A percentile compares a stretch with the other conserved stretches of the same genome.
These are phyloP conservation scores for Picea abies DNA, from an alignment of 83 land plant genomes.

Conservation along the genomic window DNA sequence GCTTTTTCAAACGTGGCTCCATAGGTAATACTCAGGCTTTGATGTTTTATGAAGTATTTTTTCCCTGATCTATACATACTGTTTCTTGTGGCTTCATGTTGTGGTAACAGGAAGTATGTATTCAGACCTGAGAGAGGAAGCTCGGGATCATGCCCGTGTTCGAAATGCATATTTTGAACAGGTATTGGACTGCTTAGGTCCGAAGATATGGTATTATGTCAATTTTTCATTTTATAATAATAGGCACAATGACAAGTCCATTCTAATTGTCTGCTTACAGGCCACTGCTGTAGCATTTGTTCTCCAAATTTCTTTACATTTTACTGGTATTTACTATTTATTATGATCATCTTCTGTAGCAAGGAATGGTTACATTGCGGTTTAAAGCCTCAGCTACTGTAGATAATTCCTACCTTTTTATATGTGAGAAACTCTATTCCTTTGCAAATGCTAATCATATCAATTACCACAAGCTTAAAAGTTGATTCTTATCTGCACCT, in stretches of 20 bases:
- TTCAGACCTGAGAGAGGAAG: conserved; percentile 40
- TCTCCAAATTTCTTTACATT: neutral
- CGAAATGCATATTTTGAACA: conserved; percentile 54
- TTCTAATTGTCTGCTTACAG: neutral
- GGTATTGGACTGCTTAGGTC: conserved; percentile 14
- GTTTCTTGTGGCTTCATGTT: conserved; percentile 1
- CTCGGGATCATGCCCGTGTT: conserved; percentile 51
- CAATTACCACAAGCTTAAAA: neutral
- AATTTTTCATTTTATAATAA: neutral
- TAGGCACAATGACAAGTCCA: neutral
- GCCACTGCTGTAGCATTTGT: neutral
- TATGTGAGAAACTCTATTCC: neutral
- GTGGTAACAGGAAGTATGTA: conserved; percentile 35
- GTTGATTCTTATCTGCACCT: no score
- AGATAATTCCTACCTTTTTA: neutral
- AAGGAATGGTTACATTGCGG: neutral
- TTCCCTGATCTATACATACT: neutral
- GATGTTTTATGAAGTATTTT: neutral
- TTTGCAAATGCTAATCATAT: neutral
- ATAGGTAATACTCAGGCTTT: neutral
- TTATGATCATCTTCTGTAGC: neutral
- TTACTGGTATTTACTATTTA: neutral
- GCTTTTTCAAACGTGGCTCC: neutral
- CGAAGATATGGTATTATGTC: neutral
- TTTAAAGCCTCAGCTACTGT: neutral